A percentile compares a stretch with the other conserved stretches of the same genome.
phyloP scores from a whole-genome alignment of 805 yeast species.

The Huiozyma naganishii region DNA sequence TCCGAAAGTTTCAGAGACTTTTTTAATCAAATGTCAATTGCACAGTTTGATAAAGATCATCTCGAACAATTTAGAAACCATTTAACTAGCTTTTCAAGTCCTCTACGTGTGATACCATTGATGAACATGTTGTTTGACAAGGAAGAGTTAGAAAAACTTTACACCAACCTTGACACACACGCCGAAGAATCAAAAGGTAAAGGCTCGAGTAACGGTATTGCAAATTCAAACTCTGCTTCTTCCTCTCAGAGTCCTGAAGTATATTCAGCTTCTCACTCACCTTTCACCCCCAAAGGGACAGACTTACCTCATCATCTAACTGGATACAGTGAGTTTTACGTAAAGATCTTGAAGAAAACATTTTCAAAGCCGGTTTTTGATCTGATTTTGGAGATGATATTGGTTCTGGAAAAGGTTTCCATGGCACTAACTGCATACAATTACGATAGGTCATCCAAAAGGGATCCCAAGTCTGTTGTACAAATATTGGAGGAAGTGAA shows the following conservation, averaged over 20 bases:
- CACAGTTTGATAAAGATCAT: constrained; percentile 25
- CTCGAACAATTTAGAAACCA: constrained; percentile 32
- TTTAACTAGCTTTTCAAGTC: constrained; percentile 32
- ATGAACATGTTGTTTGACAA: constrained; percentile 14
- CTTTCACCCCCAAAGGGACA: constrained; percentile 12
- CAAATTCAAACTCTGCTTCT: not conserved
- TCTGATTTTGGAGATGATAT: constrained; percentile 27
- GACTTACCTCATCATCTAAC: not conserved
- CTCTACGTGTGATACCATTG: constrained; percentile 33
- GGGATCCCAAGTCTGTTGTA: not conserved
- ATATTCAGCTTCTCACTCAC: constrained; percentile 20
- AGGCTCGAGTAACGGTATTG: not conserved
- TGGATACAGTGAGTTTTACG: constrained; percentile 15
- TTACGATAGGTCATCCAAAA: constrained; percentile 1
- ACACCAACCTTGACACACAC: constrained; percentile 1
- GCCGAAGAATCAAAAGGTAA: not conserved
- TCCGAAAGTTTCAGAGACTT: constrained; percentile 36
- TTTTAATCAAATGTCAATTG: constrained; percentile 30
- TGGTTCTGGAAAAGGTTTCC: constrained; percentile 18
- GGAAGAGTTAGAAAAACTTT: constrained; percentile 11
- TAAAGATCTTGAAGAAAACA: constrained; percentile 24
- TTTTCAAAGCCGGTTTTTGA: constrained; percentile 25
- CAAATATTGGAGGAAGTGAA: constrained; percentile 3
- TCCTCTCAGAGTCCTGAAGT: not conserved
- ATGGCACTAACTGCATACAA: constrained; percentile 6